These are phyloP conservation scores for Rhodosporidiobolus odoratus DNA, from an alignment of 768 basidiomycete species.

Conservation along the genomic window DNA sequence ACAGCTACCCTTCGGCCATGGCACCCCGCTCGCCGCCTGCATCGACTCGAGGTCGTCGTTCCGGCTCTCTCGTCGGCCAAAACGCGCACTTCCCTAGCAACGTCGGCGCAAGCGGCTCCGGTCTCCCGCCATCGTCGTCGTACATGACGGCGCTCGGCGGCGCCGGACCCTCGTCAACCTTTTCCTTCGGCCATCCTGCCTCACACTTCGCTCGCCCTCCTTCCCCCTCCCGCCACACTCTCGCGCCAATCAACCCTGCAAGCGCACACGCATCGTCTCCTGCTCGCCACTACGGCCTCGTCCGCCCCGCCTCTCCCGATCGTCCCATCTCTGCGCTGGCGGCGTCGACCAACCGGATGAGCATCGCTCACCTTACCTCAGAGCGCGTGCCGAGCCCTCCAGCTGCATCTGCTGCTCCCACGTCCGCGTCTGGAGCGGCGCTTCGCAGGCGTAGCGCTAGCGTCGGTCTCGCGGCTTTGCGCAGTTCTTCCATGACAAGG, in stretches of 20 bases:
- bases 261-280: background rate
- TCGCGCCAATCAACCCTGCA: background rate
- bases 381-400: background rate
- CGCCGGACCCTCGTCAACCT: background rate
- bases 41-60: background rate
- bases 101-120: background rate
- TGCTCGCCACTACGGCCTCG: background rate
- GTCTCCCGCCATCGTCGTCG: background rate
- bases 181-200: background rate
- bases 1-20: background rate
- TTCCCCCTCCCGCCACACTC: background rate
- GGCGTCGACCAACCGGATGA: constrained; percentile 4
- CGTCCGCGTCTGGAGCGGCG: background rate
- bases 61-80: background rate
- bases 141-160: constrained; percentile 1
- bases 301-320: background rate
- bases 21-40: constrained; percentile 5
- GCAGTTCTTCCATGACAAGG: background rate
- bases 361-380: constrained; percentile 13
- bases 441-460: background rate
- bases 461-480: background rate
- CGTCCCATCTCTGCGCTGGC: background rate
- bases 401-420: too few relatives aligned
- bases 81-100: background rate
- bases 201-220: background rate